These are phyloP conservation scores for Suillus hirtellus DNA, from an alignment of 768 basidiomycete species.

Conservation along the genomic window DNA sequence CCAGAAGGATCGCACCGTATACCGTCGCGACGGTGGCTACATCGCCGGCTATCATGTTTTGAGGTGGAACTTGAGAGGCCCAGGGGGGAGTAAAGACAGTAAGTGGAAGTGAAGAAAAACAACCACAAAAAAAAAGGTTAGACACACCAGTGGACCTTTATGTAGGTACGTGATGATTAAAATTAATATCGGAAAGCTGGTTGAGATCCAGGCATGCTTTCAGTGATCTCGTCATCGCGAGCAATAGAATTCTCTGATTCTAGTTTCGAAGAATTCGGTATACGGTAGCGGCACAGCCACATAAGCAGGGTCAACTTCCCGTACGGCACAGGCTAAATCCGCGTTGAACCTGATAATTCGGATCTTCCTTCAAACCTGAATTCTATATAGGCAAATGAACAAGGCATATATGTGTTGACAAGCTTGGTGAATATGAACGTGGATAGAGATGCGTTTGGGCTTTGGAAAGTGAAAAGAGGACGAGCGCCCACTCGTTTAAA, in stretches of 20 bases:
- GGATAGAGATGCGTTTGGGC: not conserved
- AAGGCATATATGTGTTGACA: not conserved
- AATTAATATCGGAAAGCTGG: conserved; percentile 26
- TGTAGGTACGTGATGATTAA: conserved; percentile 31
- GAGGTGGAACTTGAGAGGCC: not conserved
- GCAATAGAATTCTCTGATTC: conserved; percentile 2
- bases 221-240: not conserved
- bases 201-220: conserved; percentile 14
- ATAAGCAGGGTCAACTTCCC: not conserved
- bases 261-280: not conserved
- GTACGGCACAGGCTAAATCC: not conserved
- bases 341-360: not conserved
- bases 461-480: not conserved
- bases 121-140: not conserved
- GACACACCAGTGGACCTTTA: conserved; percentile 18
- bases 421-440: not conserved
- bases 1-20: conserved; percentile 33
- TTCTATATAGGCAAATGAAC: not conserved
- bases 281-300: conserved; percentile 2
- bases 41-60: conserved; percentile 28
- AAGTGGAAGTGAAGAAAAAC: conserved; percentile 27
- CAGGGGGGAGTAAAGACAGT: conserved; percentile 27
- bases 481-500: not conserved
- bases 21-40: conserved; percentile 31
- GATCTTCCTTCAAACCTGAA: not conserved